Base-by-base conservation (phyloP, 106 monocot genomes). In the Chionographis japonica region DNA sequence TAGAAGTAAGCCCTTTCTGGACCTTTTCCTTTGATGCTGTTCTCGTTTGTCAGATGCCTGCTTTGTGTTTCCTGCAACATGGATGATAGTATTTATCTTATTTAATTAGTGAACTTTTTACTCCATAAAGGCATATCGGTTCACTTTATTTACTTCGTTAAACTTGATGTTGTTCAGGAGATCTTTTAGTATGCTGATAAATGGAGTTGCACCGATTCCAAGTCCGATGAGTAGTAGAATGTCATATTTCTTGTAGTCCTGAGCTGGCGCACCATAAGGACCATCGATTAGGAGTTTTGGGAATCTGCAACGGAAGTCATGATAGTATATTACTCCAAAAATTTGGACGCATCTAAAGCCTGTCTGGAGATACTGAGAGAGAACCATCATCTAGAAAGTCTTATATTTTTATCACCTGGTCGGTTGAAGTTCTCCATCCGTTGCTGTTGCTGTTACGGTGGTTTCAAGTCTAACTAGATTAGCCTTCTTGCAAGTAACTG, bases 221-320 rank as follows among this genome's bases (percentile, higher is more conserved):
- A 92, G 92, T 6, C 97, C 92, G 41, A 97, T 83, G 17, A 92
- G 84, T 59, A 97, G 67, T 52, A 97, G 80, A 69, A 97, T 87
- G 72, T 97, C 97, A 51, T 92, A 92, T 79, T 97, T 97, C 27
- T 85, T 92, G 89, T 97, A 97, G 62, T 85, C 87, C 68, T 98
- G 97, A 60, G 97, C 92, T 61, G 97, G 97, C 57, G 97, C 92
- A 64, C 97, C 97, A 68, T 85, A 98, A 37, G 97, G 97, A 19
- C 97, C 92, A 69, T 98, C 92, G 52, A 92, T 92, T 4, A 85
- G 56, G 53, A 98, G 52, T 60, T 77, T 89, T 8, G 97, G 97
- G 54, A 92, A 98, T 66, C 89, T 97, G 80, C 65, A 68, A n/a
- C 59, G 68, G 40, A 54, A 51, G 50, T 54, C 46, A 20, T 40